Evolutionary conservation across 2,329 filamentous ascomycete species (phyloP), one percentile per base, ranked within the genome.

Genomic region (Aspergillus sp.): DNA sequence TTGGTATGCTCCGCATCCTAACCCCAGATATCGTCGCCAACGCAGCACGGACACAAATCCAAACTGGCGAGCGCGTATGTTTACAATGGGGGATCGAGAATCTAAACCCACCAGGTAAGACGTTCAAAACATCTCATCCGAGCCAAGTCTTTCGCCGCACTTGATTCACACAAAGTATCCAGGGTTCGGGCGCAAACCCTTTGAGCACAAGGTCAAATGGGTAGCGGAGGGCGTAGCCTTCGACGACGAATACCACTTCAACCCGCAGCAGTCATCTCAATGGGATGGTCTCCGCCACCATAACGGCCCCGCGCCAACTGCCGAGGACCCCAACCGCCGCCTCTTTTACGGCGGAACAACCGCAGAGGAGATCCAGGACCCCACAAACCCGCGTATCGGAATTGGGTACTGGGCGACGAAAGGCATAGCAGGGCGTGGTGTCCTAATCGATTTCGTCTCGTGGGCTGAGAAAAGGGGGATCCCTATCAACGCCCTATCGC

Each of bases 31-130:
- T 82, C 5, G 80, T 85, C 1, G 78, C 80, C 9, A 72, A 75
- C 13, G 77, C 81, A 0, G 83, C 83, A 0, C 71, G 74, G 4
- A 76, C 76, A 4, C 79, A 83, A 64, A 85, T 86, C 63, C 74
- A 75, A 41, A 81, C 78, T 0, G 84, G 83, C 18, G 74, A 77
- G 47, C 77, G 82, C 22, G 78, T 85, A 20, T 80, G 80, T 49
- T 69, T 86, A 22, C 81, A 82, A 38, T 86, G 83, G 83, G 78
- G 82, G 26, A 69, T 86, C 39, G 78, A 79, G 48, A 85, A 85
- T 64, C 71, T 85, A 2, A 80, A 83, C n/a, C 70, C 68, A 12
- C 71, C 73, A 53, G 71, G 71, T 73, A 64, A 5, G 42, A 32
- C 18, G 6, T 3, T 34, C 6, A 15, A n/a, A 13, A n/a, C 32